Conservation (phyloP, 1,139 yeast genomes). For the Candida tunisiensis region DNA sequence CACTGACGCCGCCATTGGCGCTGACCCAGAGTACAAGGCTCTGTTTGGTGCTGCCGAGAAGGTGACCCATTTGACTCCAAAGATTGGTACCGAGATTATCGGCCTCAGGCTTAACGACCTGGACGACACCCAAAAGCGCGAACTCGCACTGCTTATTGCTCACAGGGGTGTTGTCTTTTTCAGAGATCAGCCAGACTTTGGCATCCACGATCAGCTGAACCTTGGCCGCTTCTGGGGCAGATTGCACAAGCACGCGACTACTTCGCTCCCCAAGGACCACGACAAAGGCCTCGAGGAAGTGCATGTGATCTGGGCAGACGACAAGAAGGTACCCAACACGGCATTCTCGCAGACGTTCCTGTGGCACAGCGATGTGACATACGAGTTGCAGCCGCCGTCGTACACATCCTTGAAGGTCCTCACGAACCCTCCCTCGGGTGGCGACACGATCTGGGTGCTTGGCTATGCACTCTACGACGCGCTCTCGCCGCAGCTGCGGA, state of each 20-base stretch:
- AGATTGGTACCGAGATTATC: constrained; percentile 43
- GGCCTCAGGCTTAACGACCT: constrained; percentile 44
- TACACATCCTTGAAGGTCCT: constrained; percentile 43
- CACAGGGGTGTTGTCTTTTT: constrained; percentile 54
- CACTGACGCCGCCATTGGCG: constrained; percentile 11
- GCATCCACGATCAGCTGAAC: constrained; percentile 31
- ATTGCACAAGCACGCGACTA: constrained; percentile 56
- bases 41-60: constrained; percentile 30
- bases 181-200: constrained; percentile 37
- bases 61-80: constrained; percentile 33
- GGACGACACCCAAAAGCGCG: constrained; percentile 37
- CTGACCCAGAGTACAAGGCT: constrained; percentile 36
- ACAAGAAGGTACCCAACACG: constrained; percentile 12
- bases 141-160: constrained; percentile 45
- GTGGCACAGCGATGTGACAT: constrained; percentile 60
- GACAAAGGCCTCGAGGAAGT: constrained; percentile 22
- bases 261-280: constrained; percentile 39
- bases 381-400: constrained; percentile 57
- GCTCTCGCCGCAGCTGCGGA: constrained; percentile 42
- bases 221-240: constrained; percentile 47
- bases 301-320: constrained; percentile 34
- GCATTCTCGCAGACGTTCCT: constrained; percentile 13
- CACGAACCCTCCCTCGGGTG: constrained; percentile 50
- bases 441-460: constrained; percentile 58
- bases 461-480: constrained; percentile 52